phyloP scores from a whole-genome alignment of 192 early-diverging fungal species.

The Backusella circina region DNA sequence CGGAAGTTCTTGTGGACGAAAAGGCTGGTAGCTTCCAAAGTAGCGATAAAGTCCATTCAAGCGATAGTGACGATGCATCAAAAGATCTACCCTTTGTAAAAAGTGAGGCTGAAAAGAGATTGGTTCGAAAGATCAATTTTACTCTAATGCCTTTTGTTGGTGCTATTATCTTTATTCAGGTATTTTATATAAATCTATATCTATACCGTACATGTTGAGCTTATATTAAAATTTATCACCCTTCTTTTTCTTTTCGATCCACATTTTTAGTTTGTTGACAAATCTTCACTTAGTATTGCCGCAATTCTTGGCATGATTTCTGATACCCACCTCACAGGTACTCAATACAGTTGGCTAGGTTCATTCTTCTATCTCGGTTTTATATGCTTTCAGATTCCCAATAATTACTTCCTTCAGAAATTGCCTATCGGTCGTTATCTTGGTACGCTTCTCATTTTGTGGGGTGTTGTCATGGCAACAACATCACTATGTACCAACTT shows the following conservation, averaged over 20 bases:
- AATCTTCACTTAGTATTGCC: slow-evolving; percentile 8
- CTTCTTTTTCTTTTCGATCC: background rate
- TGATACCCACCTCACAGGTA: background rate
- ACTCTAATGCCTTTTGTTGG: slow-evolving; percentile 14
- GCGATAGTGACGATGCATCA: background rate
- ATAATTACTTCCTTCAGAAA: slow-evolving; percentile 25
- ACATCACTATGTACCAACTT: slow-evolving; percentile 22
- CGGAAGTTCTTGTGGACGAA: background rate
- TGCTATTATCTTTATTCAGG: slow-evolving; percentile 21
- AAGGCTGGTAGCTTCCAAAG: background rate
- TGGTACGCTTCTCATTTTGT: slow-evolving; percentile 13
- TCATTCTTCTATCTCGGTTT: slow-evolving; percentile 24
- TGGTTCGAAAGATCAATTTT: slow-evolving; percentile 9
- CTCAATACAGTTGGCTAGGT: slow-evolving; percentile 10
- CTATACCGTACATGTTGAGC: background rate
- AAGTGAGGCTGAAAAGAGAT: slow-evolving; percentile 1
- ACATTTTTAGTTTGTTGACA: slow-evolving; percentile 21
- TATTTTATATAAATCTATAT: background rate
- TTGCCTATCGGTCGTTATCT: slow-evolving; percentile 15
- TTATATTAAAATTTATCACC: background rate
- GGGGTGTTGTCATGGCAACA: slow-evolving; percentile 12
- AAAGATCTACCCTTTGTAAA: background rate
- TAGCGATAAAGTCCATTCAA: background rate
- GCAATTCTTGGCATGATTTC: slow-evolving; percentile 13
- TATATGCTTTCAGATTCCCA: slow-evolving; percentile 19